These are phyloP conservation scores for Phragmites australis DNA, from an alignment of 176 grass and related monocot species.

Conservation along the genomic window DNA sequence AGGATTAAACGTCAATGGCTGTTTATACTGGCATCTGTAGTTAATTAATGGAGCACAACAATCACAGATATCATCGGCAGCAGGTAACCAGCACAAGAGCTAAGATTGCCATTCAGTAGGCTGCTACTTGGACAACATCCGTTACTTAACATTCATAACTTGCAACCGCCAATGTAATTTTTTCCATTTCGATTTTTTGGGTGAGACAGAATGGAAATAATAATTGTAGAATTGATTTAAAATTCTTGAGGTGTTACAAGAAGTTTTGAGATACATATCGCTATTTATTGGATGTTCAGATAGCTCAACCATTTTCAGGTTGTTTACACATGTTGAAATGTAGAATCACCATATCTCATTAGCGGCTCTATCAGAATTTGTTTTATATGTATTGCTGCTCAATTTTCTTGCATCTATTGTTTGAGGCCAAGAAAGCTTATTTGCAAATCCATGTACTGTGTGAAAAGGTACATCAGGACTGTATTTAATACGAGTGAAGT, in stretches of 20 bases:
- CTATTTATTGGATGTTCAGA: conserved; percentile 44
- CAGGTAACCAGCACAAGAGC: conserved; percentile 50
- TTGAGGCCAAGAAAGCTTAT: conserved; percentile 25
- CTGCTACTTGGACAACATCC: conserved; percentile 35
- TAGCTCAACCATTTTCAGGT: conserved; percentile 17
- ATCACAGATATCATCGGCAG: conserved; percentile 7
- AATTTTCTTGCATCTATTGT: conserved; percentile 6
- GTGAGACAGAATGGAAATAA: conserved; percentile 34
- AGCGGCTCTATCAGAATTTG: conserved; percentile 8
- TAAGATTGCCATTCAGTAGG: conserved; percentile 41
- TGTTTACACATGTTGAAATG: conserved; percentile 30
- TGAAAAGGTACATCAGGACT: neutral
- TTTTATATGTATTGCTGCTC: conserved; percentile 8
- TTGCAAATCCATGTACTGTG: neutral
- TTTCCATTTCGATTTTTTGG: conserved; percentile 49
- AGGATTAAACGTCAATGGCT: conserved; percentile 24
- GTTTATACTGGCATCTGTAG: conserved; percentile 39
- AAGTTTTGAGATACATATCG: conserved; percentile 50
- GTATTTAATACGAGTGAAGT: conserved; percentile 5
- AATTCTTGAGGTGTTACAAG: conserved; percentile 47
- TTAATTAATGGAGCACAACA: conserved; percentile 40
- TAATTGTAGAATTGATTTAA: conserved; percentile 55
- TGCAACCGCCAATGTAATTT: conserved; percentile 47
- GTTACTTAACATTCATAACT: conserved; percentile 47
- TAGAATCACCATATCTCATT: conserved; percentile 26